These are phyloP conservation scores for Calocybe cyanea DNA, from an alignment of 768 basidiomycete species.

Conservation along the genomic window DNA sequence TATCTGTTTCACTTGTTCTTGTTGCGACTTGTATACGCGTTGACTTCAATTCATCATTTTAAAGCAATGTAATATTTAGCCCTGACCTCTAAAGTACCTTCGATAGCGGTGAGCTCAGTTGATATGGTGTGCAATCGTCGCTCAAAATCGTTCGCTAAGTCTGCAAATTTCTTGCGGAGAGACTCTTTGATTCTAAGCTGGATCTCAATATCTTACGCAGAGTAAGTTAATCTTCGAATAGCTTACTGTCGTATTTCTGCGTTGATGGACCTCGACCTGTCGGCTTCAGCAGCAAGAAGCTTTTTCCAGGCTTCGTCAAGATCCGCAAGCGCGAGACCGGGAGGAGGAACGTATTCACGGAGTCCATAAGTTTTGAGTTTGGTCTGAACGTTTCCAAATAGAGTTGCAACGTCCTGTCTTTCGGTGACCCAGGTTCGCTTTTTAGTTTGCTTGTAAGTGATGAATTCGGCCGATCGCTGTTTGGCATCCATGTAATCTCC, in stretches of 20 bases:
- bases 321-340: conserved; percentile 66
- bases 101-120: conserved; percentile 66
- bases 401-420: conserved; percentile 79
- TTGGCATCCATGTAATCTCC: conserved; percentile 83
- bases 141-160: conserved; percentile 74
- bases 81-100: conserved; percentile 71
- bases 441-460: conserved; percentile 76
- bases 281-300: conserved; percentile 71
- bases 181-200: conserved; percentile 76
- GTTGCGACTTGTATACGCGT: conserved; percentile 55
- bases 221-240: background rate
- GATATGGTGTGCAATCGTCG: conserved; percentile 62
- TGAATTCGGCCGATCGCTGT: conserved; percentile 66
- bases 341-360: conserved; percentile 76
- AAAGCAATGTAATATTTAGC: too few relatives aligned
- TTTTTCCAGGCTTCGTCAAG: conserved; percentile 75
- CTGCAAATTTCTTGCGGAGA: conserved; percentile 73
- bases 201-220: conserved; percentile 2
- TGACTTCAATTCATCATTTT: background rate
- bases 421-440: conserved; percentile 90
- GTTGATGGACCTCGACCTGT: conserved; percentile 78
- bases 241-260: conserved; percentile 84
- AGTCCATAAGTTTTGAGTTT: conserved; percentile 90
- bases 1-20: conserved; percentile 59
- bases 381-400: conserved; percentile 92